Evolutionary conservation across 169 alveolate genomes (phyloP), one percentile per base, ranked within the genome.

Genomic region (Babesia bovis): DNA sequence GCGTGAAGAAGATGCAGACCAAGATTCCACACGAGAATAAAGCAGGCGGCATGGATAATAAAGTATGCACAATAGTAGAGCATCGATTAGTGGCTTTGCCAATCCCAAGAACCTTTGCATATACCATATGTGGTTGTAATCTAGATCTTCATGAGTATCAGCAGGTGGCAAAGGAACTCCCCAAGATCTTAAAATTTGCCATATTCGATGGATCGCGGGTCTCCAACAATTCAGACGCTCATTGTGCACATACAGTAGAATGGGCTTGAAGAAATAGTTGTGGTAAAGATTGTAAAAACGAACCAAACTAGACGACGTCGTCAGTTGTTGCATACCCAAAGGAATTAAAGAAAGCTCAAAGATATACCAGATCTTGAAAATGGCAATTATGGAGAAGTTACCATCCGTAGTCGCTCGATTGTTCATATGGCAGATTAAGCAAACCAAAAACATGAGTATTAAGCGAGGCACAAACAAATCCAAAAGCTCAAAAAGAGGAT

Each of bases 211-310:
- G 21, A 71, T 35, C 15, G 32, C n/a, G 9, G 49, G 75, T 56
- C 58, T 65, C 82, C 75, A 77, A 55, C 85, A 77, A 19, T 68
- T 68, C 4, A 77, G 44, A 30, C 85, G 69, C 53, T 77, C 85
- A 9, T 21, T 21, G 13, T 60, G 12, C 56, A 60, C 58, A 28
- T 45, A 77, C 17, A 35, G n/a, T 10, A n/a, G 25, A 51, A 77
- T 53, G 7, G 73, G 47, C 50, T 51, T 49, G 49, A 41, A 63
- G 58, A 77, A 77, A 72, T 60, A 57, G 69, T 28, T 53, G 50
- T 56, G 61, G 41, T 66, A 57, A 23, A 67, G 50, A 15, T 10
- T 47, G 73, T 77, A 63, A 32, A 65, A 77, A 17, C 57, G 70
- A 35, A 78, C 44, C 36, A 77, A 41, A 66, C 82, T 77, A 5